Base-by-base conservation (phyloP, 2,329 filamentous ascomycete genomes). In the Fusarium lyarnte region DNA sequence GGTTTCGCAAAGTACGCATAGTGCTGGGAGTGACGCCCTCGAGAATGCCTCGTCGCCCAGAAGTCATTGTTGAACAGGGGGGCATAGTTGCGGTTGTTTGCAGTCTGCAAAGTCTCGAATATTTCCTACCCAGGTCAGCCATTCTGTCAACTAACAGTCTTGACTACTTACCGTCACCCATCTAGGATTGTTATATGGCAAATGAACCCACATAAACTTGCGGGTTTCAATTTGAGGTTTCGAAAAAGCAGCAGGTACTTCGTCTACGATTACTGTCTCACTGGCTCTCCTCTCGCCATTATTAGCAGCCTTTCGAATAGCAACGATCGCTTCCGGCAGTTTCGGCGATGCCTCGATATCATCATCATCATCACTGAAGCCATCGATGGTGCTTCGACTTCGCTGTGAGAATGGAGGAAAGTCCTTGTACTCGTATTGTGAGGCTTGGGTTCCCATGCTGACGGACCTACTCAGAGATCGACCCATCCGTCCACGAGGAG, bases 181-280 rank as follows among this genome's bases (percentile, higher is more conserved):
- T 0, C 85, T 83, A 0, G 88, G 87, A 57, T 89, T 89, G 13
- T 87, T 89, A 33, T 85, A 89, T 0, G 87, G 86, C 23, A 88
- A 71, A 77, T 90, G 88, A 51, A 89, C 84, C 88, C 88, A 90
- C 73, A 87, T 84, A 71, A 89, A 89, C 75, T 86, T 88, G 29
- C 85, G 83, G 5, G 77, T 72, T 39, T 78, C 75, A 6, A 78
- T 74, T 42, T 80, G 76, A 4, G 82, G 82, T 60, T 77, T 81
- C 14, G 73, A 62, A 72, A 83, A 80, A 35, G 79, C 76, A 39
- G 76, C 67, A 0, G 77, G 76, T 13, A 75, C 69, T 21, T 80
- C 78, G 17, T 81, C 79, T 2, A 78, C 73, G 14, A 81, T 68
- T 0, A 73, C 79, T 14, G 77, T 76, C 63, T 81, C 81, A 19